phyloP scores from a whole-genome alignment of 2,329 filamentous ascomycete species.

The Ophiostoma pallidulum region DNA sequence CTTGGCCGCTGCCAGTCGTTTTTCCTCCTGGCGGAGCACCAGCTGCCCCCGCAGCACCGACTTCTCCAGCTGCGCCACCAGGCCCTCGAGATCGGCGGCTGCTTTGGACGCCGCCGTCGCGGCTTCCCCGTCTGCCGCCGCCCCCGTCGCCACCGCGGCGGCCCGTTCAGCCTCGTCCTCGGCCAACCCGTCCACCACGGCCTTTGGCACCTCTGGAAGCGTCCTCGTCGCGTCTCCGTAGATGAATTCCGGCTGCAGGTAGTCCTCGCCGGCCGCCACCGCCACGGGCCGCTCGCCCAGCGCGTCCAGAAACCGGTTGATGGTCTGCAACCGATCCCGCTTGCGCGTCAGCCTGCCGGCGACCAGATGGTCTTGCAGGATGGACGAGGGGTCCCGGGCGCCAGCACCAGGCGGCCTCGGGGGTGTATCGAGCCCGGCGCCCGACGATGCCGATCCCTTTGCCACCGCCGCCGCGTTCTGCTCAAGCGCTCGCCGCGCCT shows the following conservation, averaged over 20 bases:
- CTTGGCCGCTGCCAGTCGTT: constrained; percentile 40
- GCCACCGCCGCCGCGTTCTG: constrained; percentile 17
- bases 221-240: constrained; percentile 32
- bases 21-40: constrained; percentile 46
- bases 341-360: constrained; percentile 44
- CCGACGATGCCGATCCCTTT: not conserved
- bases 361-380: constrained; percentile 42
- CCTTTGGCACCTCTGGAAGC: constrained; percentile 42
- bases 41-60: constrained; percentile 50
- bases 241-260: constrained; percentile 40
- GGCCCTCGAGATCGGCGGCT: constrained; percentile 33
- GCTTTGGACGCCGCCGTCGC: not conserved
- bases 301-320: constrained; percentile 42
- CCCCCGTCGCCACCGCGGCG: too few species aligned
- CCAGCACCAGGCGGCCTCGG: not conserved
- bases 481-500: constrained; percentile 35
- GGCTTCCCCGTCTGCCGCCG: not conserved
- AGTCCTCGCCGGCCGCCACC: constrained; percentile 28
- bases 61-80: constrained; percentile 46
- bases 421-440: not conserved
- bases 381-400: constrained; percentile 7
- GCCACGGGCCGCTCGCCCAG: constrained; percentile 45
- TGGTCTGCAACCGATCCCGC: constrained; percentile 37
- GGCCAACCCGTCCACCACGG: constrained; percentile 41
- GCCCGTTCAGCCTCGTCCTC: constrained; percentile 28